Evolutionary conservation across 2,329 filamentous ascomycete species (phyloP).

Genomic region (Ophiostoma tasmaniense): DNA sequence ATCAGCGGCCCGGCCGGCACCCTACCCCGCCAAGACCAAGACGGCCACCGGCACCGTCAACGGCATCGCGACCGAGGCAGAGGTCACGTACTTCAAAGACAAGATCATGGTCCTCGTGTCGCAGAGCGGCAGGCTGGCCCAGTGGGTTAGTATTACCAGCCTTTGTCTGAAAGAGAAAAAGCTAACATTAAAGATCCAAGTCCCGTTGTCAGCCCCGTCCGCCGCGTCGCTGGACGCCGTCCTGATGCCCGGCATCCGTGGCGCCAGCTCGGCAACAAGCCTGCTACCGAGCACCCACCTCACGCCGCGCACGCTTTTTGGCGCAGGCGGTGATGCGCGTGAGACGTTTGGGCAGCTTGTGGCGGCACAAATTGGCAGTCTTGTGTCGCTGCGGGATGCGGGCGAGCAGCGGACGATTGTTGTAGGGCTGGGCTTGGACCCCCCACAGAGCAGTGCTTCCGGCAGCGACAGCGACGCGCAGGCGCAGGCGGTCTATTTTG

Average conservation of each 20-base stretch:
- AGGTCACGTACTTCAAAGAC: conserved; percentile 69
- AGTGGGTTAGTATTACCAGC: conserved; percentile 71
- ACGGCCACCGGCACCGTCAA: conserved; percentile 54
- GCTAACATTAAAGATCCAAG: conserved; percentile 53
- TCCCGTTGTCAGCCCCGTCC: conserved; percentile 62
- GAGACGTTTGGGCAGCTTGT: conserved; percentile 82
- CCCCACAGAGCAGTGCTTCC: conserved; percentile 29
- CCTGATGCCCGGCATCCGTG: conserved; percentile 36
- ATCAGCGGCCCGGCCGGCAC: conserved; percentile 37
- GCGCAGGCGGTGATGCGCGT: conserved; percentile 68
- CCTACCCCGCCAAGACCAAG: conserved; percentile 48
- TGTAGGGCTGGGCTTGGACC: conserved; percentile 49
- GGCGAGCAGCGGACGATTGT: conserved; percentile 54
- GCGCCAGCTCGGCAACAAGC: conserved; percentile 18
- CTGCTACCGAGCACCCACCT: conserved; percentile 70
- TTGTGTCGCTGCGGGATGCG: conserved; percentile 63
- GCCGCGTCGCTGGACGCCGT: conserved; percentile 55
- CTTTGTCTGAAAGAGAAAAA: not conserved
- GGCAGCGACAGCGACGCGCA: conserved; percentile 30
- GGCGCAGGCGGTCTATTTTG: conserved; percentile 48
- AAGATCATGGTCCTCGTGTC: conserved; percentile 85
- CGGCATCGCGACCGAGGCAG: conserved; percentile 62
- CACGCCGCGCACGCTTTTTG: conserved; percentile 78
- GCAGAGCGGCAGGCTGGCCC: conserved; percentile 74
- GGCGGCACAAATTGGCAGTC: conserved; percentile 79